Percentiles rank a stretch among this genome's conserved stretches.
Evolutionary conservation across 169 alveolate genomes (phyloP).

Genomic region (Toxoplasma gondii): DNA sequence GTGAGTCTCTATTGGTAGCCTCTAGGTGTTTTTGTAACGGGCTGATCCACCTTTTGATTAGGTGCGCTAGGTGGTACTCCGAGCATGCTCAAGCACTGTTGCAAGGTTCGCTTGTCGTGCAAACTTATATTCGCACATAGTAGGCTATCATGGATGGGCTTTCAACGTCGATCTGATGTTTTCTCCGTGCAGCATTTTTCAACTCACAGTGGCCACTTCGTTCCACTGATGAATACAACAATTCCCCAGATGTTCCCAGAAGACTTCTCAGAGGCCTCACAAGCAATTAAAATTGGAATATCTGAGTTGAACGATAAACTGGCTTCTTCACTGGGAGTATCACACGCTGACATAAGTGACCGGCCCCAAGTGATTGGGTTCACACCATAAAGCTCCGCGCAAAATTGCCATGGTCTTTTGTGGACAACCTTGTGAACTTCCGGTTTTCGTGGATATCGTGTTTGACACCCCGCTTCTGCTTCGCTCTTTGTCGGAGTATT

Average conservation of each 20-base stretch:
- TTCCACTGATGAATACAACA: not conserved
- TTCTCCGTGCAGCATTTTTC: conserved; percentile 16
- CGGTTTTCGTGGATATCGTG: not conserved
- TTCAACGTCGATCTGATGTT: not conserved
- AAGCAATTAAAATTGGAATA: not conserved
- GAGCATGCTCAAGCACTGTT: not conserved
- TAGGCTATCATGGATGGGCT: not conserved
- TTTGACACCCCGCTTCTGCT: not conserved
- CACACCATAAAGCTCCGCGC: not conserved
- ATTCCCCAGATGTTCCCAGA: not conserved
- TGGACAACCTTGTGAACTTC: not conserved
- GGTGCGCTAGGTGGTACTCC: no score
- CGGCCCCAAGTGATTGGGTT: not conserved
- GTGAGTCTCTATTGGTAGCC: not conserved
- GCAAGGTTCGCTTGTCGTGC: not conserved
- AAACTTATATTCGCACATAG: no score
- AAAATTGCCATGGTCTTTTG: not conserved
- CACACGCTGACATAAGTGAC: not conserved
- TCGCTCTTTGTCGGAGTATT: not conserved
- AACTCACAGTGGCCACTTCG: not conserved
- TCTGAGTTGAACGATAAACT: not conserved
- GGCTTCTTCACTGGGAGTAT: not conserved
- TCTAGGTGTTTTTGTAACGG: no score
- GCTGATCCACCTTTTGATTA: no score
- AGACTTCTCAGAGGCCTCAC: not conserved